Evolutionary conservation across 1,284 basidiomycete species (phyloP).

Genomic region (Trichosporon faecale): DNA sequence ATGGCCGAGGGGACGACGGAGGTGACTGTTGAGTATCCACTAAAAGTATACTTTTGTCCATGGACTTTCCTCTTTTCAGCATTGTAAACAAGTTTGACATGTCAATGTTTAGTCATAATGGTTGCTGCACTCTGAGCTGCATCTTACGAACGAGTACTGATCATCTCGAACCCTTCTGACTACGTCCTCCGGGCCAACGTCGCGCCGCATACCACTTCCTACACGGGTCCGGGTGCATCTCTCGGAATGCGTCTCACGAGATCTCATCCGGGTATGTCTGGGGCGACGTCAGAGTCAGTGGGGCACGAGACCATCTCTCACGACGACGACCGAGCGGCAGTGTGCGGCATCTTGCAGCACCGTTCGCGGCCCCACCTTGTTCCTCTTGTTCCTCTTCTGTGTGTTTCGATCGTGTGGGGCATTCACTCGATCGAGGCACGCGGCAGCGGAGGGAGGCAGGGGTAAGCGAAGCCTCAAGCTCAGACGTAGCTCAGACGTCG

Average conservation of each 20-base stretch:
- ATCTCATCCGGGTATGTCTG: neutral
- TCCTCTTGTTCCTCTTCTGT: no score
- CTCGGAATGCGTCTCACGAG: neutral
- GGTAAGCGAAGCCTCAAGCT: neutral
- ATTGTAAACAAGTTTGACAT: conserved; percentile 12
- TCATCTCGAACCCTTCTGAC: no score
- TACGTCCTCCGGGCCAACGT: no score
- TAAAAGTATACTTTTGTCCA: conserved; percentile 1
- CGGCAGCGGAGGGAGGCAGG: no score
- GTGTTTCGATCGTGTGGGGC: neutral
- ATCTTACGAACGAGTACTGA: neutral
- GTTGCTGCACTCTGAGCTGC: neutral
- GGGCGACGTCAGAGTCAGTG: no score
- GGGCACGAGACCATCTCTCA: no score
- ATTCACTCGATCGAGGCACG: neutral
- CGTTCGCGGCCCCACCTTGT: neutral
- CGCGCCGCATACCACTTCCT: no score
- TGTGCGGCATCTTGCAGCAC: no score
- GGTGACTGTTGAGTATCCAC: conserved; percentile 2
- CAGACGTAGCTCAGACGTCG: neutral
- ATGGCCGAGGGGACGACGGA: neutral
- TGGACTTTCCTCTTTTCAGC: neutral
- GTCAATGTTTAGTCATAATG: conserved; percentile 5
- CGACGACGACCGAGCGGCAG: no score
- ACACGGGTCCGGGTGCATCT: no score